Conservation (phyloP, 495 filamentous ascomycete species). For the Aspergillus nanangensis region DNA sequence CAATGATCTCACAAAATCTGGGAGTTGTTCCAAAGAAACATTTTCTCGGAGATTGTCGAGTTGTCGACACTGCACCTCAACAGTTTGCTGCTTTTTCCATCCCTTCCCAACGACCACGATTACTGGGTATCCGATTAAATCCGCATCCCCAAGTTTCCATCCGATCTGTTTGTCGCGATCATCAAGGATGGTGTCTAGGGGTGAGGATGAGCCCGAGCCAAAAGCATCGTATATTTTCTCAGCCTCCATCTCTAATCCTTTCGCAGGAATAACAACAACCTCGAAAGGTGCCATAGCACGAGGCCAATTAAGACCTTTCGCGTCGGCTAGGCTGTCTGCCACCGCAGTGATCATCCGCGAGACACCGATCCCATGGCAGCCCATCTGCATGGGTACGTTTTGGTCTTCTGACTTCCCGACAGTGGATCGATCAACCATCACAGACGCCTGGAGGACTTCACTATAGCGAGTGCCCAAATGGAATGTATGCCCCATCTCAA, state of each 20-base stretch:
- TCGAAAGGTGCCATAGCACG: slow-evolving; percentile 81
- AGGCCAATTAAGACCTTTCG: slow-evolving; percentile 84
- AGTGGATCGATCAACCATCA: slow-evolving; percentile 36
- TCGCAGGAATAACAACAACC: slow-evolving; percentile 60
- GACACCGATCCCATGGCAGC: slow-evolving; percentile 92
- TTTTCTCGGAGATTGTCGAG: slow-evolving; percentile 41
- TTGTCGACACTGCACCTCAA: slow-evolving; percentile 77
- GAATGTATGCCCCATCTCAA: slow-evolving; percentile 95
- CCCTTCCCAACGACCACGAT: slow-evolving; percentile 70
- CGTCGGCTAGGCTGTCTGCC: slow-evolving; percentile 66
- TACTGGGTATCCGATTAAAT: slow-evolving; percentile 83
- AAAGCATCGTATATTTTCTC: slow-evolving; percentile 61
- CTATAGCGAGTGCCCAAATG: slow-evolving; percentile 88
- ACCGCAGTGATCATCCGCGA: slow-evolving; percentile 87
- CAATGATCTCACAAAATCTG: slow-evolving; percentile 32
- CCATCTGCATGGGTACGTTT: slow-evolving; percentile 73
- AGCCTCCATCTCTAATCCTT: slow-evolving; percentile 40
- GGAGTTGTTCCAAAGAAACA: slow-evolving; percentile 37
- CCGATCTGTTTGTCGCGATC: slow-evolving; percentile 65
- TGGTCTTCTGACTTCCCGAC: slow-evolving; percentile 17
- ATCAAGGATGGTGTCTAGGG: slow-evolving; percentile 66
- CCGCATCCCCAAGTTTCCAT: slow-evolving; percentile 87
- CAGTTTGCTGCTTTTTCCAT: slow-evolving; percentile 58
- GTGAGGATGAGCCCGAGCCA: slow-evolving; percentile 9
- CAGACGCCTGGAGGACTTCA: slow-evolving; percentile 59